Evolutionary conservation across 169 alveolate genomes (phyloP).

Genomic region (Eimeria acervulina): DNA sequence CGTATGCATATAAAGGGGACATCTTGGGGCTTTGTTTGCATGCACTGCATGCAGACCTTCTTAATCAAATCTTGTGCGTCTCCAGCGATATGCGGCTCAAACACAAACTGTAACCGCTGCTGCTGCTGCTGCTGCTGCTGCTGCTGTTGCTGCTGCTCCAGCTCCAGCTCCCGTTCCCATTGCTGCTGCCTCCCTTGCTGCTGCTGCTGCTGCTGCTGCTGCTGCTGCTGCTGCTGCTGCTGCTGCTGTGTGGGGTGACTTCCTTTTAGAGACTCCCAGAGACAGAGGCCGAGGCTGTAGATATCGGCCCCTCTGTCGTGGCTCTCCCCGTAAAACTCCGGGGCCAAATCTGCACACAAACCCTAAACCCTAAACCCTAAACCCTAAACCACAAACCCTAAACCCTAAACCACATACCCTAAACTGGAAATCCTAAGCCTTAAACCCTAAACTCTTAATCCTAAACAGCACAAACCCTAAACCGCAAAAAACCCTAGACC

Average conservation of each 20-base stretch:
- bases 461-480: slow-evolving; percentile 9
- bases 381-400: slow-evolving; percentile 48
- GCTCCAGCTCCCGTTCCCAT: too few relatives aligned
- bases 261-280: slow-evolving; percentile 29
- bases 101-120: slow-evolving; percentile 30
- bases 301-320: slow-evolving; percentile 62
- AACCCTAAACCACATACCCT: slow-evolving; percentile 23
- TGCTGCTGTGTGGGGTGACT: neutral
- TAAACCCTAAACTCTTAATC: neutral
- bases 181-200: neutral
- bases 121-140: slow-evolving; percentile 43
- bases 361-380: slow-evolving; percentile 10
- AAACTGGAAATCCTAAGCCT: neutral
- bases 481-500: neutral
- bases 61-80: slow-evolving; percentile 13
- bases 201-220: slow-evolving; percentile 28
- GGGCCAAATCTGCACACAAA: slow-evolving; percentile 41
- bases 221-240: neutral
- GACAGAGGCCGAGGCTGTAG: slow-evolving; percentile 19
- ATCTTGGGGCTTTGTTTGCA: neutral
- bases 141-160: slow-evolving; percentile 13
- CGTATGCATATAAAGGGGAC: too few relatives aligned
- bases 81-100: neutral
- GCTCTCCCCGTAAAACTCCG: slow-evolving; percentile 15
- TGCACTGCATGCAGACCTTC: neutral